Conservation (phyloP, 140 eudicot species). For the Artemisia princeps region DNA sequence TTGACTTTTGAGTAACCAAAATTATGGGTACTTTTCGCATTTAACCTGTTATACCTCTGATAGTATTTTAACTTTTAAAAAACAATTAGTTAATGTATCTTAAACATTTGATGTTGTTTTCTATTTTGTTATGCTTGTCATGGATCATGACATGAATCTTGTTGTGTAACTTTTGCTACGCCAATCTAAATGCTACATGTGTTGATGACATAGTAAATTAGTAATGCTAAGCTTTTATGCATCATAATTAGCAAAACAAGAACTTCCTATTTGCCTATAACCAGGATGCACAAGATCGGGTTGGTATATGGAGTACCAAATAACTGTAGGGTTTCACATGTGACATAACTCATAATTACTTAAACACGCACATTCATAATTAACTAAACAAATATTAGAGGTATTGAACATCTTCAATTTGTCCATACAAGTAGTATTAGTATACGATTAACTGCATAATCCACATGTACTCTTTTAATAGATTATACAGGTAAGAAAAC, state of each 20-base stretch:
- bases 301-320: no score
- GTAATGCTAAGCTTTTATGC: no score
- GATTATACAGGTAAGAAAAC: background rate
- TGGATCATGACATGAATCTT: background rate
- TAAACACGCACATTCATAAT: conserved; percentile 4
- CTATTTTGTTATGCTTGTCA: background rate
- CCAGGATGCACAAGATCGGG: no score
- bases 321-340: background rate
- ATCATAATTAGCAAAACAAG: no score
- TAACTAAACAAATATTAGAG: conserved; percentile 4
- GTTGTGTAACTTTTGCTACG: background rate
- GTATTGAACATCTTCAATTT: background rate
- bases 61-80: conserved; percentile 4
- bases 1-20: background rate
- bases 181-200: no score
- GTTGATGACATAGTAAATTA: no score
- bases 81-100: background rate
- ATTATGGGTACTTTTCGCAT: background rate
- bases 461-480: conserved; percentile 11
- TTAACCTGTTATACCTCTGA: background rate
- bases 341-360: background rate
- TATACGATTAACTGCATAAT: background rate
- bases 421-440: background rate
- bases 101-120: background rate
- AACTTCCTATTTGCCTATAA: no score